These are phyloP conservation scores for Sedum album DNA, from an alignment of 164 flowering plant genomes.

Conservation along the genomic window DNA sequence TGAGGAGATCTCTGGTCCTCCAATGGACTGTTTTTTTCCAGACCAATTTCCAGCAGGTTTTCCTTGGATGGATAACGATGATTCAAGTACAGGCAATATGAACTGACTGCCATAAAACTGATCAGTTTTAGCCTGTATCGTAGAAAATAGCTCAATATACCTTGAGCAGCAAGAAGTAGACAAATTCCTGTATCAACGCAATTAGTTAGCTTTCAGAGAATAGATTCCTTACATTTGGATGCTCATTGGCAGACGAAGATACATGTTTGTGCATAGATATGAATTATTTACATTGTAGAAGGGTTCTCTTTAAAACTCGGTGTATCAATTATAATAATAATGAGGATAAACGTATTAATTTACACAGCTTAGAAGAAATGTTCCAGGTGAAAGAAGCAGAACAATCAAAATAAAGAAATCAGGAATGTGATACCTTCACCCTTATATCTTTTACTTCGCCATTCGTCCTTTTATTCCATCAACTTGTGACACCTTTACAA, in stretches of 20 bases:
- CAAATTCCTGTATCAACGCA: neutral
- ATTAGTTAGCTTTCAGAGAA: neutral
- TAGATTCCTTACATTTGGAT: neutral
- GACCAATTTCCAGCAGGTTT: neutral
- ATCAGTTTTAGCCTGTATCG: neutral
- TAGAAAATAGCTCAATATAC: neutral
- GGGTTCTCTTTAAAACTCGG: neutral
- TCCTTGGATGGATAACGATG: neutral
- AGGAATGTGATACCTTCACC: neutral
- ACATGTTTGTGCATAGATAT: neutral
- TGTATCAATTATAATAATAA: neutral
- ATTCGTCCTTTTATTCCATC: slow-evolving; percentile 1
- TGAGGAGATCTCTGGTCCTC: slow-evolving; percentile 35
- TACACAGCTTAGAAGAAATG: neutral
- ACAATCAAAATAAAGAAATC: neutral
- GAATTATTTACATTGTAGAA: neutral
- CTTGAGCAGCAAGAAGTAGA: slow-evolving; percentile 4
- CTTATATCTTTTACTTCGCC: neutral
- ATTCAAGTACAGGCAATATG: neutral
- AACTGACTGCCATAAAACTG: neutral
- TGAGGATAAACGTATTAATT: neutral
- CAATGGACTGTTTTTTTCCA: slow-evolving; percentile 13
- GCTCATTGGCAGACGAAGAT: neutral
- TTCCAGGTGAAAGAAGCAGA: neutral
- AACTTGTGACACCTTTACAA: neutral